Evolutionary conservation across 805 yeast genomes (phyloP), one percentile per base, ranked within the genome.

Genomic region (Lipomyces chichibuensis): DNA sequence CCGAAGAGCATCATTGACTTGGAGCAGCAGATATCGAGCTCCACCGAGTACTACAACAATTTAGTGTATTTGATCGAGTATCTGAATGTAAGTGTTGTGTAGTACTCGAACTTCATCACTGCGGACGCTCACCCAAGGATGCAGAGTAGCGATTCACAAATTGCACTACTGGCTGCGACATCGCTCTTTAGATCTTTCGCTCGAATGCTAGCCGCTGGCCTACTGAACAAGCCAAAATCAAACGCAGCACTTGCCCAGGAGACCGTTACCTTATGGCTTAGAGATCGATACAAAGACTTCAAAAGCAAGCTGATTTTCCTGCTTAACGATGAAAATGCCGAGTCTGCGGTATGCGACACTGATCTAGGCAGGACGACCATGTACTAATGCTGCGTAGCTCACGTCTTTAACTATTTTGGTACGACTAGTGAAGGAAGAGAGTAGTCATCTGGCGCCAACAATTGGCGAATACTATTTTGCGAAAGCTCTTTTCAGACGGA

Each of bases 391-490:
- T 43, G 9, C n/a, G 11, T 54, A 63, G 58, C 59, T 67, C 29
- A 53, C 73, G 32, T 65, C 73, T 25, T 37, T 77, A 43, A 65
- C 74, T 17, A 67, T 76, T 32, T 62, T 71, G 27, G 35, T 77
- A 63, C 74, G 75, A 90, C 89, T 73, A 78, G 84, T 43, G 77
- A 82, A 67, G 79, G 74, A 64, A 17, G 96, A 91, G 77, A 81
- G 88, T 39, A 75, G 77, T 37, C 76, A 83, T 74, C 79, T 86
- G 74, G 84, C 85, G 7, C 82, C 90, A 14, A 78, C 80, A 61
- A 75, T 75, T 33, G 80, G 81, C 61, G 87, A 89, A 65, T 83
- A 86, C 60, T 87, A 80, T 73, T 91, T 91, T 76, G 90, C 97
- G 7, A 84, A 79, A 77, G 57, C 80, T 85, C 11, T 87, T 82